Base-by-base conservation (phyloP, 345 rosid genomes). In the Camelina hispida region DNA sequence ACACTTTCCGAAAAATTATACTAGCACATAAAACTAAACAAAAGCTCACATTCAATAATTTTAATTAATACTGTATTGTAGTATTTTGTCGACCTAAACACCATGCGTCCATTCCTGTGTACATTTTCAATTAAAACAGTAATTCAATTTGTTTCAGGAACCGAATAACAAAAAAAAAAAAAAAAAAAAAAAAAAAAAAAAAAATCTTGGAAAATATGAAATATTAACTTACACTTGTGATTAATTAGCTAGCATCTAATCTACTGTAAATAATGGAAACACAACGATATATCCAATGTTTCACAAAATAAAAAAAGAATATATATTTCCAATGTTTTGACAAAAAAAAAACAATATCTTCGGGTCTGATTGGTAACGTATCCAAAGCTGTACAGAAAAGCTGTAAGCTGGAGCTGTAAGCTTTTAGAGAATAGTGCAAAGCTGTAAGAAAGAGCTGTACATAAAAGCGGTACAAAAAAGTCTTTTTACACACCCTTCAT, bases 1-100 rank as follows among this genome's bases (percentile, higher is more conserved):
- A 4, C 60, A 37, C 61, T 20, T 67, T 67, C 15, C 61, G 22
- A 51, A 35, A 48, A 44, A 8, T 23, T 37, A 15, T 20, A 20
- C 22, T 15, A 20, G 47, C 23, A 37, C 48, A 20, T 34, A 67
- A 66, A 51, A 51, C 59, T 35, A 51, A 66, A 35, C 71, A 66
- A 66, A 48, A 66, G 32, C 57, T 66, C 46, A 42, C 48, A 38
- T 20, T 13, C 17, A 6, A 6, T 9, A 60, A 23, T 46, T 25
- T 63, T 3, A 9, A 6, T 47, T 47, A 65, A 20, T 20, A 20
- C 22, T 20, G 22, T 20, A 20, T 20, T 20, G 22, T 20, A 20
- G 22, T 20, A 20, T 20, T 20, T 20, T 20, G 22, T 20, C 22
- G 22, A 20, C 22, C 22, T 20, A 20, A 20, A 20, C 22, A 20